These are phyloP conservation scores for Tuber calosporum DNA, from an alignment of 495 filamentous ascomycete genomes.

Conservation along the genomic window DNA sequence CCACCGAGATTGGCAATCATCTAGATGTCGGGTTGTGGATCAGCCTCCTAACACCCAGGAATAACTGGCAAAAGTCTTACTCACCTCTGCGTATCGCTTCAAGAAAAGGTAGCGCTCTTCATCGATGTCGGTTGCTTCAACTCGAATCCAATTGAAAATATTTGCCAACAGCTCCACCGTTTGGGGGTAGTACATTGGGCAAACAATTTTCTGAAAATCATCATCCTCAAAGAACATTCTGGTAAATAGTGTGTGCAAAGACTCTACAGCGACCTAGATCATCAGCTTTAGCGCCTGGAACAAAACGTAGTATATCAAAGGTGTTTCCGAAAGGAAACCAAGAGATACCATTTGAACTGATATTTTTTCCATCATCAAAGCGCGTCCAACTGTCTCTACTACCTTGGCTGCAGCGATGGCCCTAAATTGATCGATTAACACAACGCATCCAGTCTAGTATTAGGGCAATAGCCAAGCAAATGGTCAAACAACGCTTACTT, in stretches of 20 bases:
- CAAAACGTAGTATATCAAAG: background rate
- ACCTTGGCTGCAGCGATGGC: slow-evolving; percentile 63
- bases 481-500: slow-evolving; percentile 42
- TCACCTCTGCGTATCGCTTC: slow-evolving; percentile 89
- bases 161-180: slow-evolving; percentile 64
- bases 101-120: slow-evolving; percentile 85
- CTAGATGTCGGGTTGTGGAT: slow-evolving; percentile 45
- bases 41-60: slow-evolving; percentile 6
- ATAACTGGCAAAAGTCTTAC: slow-evolving; percentile 20
- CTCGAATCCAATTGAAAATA: slow-evolving; percentile 73
- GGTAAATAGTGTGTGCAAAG: slow-evolving; percentile 71
- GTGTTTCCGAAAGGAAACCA: background rate
- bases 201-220: slow-evolving; percentile 70
- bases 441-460: slow-evolving; percentile 13
- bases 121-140: slow-evolving; percentile 71
- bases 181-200: slow-evolving; percentile 65
- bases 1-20: slow-evolving; percentile 76
- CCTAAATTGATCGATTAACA: slow-evolving; percentile 37
- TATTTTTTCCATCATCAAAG: slow-evolving; percentile 65
- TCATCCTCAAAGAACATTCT: slow-evolving; percentile 65
- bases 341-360: slow-evolving; percentile 59
- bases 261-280: slow-evolving; percentile 69
- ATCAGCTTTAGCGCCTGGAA: slow-evolving; percentile 39
- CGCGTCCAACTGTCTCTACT: slow-evolving; percentile 64
- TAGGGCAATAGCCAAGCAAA: background rate